These are phyloP conservation scores for Viridothelium virens DNA, from an alignment of 495 filamentous ascomycete species.

Conservation along the genomic window DNA sequence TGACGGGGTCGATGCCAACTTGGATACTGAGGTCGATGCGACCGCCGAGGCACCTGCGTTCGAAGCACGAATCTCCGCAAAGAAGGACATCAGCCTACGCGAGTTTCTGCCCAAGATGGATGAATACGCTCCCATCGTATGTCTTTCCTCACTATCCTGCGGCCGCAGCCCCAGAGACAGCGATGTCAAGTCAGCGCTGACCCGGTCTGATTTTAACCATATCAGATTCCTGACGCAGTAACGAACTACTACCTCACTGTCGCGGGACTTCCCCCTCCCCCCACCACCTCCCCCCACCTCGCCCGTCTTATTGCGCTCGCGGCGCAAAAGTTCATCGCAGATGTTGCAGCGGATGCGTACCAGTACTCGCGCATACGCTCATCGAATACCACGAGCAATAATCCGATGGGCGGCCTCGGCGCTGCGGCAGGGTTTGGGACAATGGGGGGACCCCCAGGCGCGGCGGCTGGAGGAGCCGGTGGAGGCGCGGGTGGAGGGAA, in stretches of 20 bases:
- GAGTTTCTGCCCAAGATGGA: slow-evolving; percentile 96
- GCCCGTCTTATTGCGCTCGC: slow-evolving; percentile 90
- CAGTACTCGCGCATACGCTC: slow-evolving; percentile 92
- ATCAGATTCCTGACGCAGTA: slow-evolving; percentile 91
- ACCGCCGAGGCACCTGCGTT: slow-evolving; percentile 16
- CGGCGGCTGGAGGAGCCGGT: slow-evolving; percentile 41
- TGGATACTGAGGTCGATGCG: slow-evolving; percentile 8
- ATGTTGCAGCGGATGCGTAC: slow-evolving; percentile 94
- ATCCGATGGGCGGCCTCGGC: slow-evolving; percentile 78
- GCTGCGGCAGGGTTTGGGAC: slow-evolving; percentile 65
- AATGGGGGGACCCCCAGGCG: slow-evolving; percentile 49
- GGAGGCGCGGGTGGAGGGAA: slow-evolving; percentile 46
- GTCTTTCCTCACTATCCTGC: slow-evolving; percentile 27
- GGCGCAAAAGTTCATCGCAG: slow-evolving; percentile 95
- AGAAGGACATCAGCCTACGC: slow-evolving; percentile 83
- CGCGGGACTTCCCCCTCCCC: slow-evolving; percentile 83
- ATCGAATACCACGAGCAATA: slow-evolving; percentile 72
- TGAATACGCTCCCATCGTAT: slow-evolving; percentile 93
- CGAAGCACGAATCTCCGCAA: slow-evolving; percentile 52
- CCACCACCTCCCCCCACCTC: slow-evolving; percentile 75
- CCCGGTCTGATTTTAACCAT: slow-evolving; percentile 4
- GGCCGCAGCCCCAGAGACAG: no score
- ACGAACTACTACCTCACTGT: slow-evolving; percentile 96
- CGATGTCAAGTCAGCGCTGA: background rate
- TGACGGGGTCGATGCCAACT: slow-evolving; percentile 24